These are phyloP conservation scores for Cephaloascus fragrans DNA, from an alignment of 805 yeast species.

Conservation along the genomic window DNA sequence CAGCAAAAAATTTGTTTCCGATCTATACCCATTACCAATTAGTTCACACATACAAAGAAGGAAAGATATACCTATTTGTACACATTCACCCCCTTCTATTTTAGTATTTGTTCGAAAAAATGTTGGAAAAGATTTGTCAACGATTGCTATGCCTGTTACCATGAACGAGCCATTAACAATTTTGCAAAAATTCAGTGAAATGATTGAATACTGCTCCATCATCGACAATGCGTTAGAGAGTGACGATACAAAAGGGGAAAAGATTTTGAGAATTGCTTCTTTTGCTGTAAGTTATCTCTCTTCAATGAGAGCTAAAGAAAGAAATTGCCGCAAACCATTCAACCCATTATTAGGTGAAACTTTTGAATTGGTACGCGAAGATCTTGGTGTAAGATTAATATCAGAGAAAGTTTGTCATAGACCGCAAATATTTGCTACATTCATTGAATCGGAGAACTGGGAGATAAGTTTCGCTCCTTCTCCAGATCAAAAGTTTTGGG, in stretches of 20 bases:
- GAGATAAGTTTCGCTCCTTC: slow-evolving; percentile 49
- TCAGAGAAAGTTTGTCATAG: slow-evolving; percentile 84
- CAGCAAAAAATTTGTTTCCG: slow-evolving; percentile 9
- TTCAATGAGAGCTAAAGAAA: slow-evolving; percentile 58
- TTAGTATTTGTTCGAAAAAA: slow-evolving; percentile 75
- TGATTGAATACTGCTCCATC: slow-evolving; percentile 64
- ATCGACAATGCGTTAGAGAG: slow-evolving; percentile 52
- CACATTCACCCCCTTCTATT: slow-evolving; percentile 71
- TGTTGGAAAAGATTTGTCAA: slow-evolving; percentile 82
- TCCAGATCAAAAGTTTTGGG: slow-evolving; percentile 90
- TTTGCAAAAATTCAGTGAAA: slow-evolving; percentile 71
- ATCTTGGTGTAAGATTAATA: slow-evolving; percentile 60
- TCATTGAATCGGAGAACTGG: slow-evolving; percentile 71
- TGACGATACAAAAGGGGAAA: slow-evolving; percentile 40
- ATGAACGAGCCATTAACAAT: slow-evolving; percentile 86
- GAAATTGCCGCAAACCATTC: slow-evolving; percentile 84
- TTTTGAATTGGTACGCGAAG: slow-evolving; percentile 81
- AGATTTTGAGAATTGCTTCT: slow-evolving; percentile 60
- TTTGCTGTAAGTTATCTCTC: slow-evolving; percentile 76
- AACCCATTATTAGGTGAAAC: slow-evolving; percentile 94
- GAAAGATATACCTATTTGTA: slow-evolving; percentile 45
- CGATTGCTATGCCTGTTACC: slow-evolving; percentile 89
- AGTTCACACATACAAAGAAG: slow-evolving; percentile 39
- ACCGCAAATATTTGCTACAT: slow-evolving; percentile 78
- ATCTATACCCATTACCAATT: slow-evolving; percentile 64